A percentile compares a stretch with the other conserved stretches of the same genome.
phyloP scores from a whole-genome alignment of 2,329 filamentous ascomycete genomes.

The Monosporascus sp. region DNA sequence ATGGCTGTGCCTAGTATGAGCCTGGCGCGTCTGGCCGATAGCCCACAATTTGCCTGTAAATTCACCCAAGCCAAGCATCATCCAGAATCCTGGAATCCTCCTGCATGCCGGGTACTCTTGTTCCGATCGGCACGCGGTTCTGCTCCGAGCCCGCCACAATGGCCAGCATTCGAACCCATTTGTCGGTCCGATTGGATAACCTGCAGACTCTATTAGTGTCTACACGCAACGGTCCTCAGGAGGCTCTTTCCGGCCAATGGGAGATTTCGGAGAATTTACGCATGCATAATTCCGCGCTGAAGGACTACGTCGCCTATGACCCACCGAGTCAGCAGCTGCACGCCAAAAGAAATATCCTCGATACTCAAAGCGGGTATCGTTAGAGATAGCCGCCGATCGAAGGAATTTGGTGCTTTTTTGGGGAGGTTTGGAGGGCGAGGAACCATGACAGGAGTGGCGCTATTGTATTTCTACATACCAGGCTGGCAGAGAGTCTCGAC shows the following conservation, averaged over 20 bases:
- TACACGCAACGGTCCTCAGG: background rate
- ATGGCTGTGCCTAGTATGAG: no score
- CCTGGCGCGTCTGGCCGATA: background rate
- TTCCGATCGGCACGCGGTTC: constrained; percentile 16
- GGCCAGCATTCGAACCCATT: constrained; percentile 20
- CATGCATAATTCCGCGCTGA: constrained; percentile 27
- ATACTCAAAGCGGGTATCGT: background rate
- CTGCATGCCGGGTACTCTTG: constrained; percentile 2
- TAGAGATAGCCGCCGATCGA: background rate
- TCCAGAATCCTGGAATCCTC: constrained; percentile 7
- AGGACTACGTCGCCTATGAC: constrained; percentile 20
- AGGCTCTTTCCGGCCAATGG: background rate
- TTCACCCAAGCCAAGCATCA: constrained; percentile 12
- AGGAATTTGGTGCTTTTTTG: background rate
- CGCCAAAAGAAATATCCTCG: background rate
- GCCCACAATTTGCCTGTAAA: background rate
- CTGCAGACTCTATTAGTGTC: constrained; percentile 9
- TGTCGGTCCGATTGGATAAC: constrained; percentile 22
- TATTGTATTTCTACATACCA: constrained; percentile 1
- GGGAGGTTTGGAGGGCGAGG: background rate
- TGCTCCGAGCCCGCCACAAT: constrained; percentile 18
- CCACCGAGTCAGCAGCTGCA: background rate
- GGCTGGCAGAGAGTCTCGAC: constrained; percentile 22
- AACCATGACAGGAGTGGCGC: background rate
- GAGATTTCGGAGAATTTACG: constrained; percentile 21